phyloP scores from a whole-genome alignment of 2,329 filamentous ascomycete species.

The Penicillium frequentans region DNA sequence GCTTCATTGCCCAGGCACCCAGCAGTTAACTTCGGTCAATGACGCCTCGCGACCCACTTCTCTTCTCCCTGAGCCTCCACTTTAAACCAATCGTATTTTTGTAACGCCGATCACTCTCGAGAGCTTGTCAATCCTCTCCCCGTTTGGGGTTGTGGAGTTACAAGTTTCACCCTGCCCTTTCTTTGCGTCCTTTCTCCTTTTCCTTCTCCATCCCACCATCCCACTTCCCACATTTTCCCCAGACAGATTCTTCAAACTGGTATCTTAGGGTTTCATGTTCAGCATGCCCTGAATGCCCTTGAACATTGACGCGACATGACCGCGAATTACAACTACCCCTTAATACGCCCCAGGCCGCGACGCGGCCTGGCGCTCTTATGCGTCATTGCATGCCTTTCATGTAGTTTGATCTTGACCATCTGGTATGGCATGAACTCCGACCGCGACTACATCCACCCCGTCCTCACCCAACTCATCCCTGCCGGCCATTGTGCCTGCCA shows the following conservation, averaged over 20 bases:
- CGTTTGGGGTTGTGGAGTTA: not conserved
- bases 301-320: constrained; percentile 17
- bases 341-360: constrained; percentile 19
- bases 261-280: not conserved
- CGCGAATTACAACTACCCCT: constrained; percentile 15
- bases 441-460: constrained; percentile 34
- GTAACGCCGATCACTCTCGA: not conserved
- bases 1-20: not conserved
- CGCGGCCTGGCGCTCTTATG: constrained; percentile 23
- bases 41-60: constrained; percentile 1
- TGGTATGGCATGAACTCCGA: constrained; percentile 41
- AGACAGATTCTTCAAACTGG: not conserved
- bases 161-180: not conserved
- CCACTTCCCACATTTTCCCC: not conserved
- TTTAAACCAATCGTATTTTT: not conserved
- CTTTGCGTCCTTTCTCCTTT: not conserved
- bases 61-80: constrained; percentile 2
- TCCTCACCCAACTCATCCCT: constrained; percentile 40
- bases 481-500: constrained; percentile 41
- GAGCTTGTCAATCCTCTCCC: constrained; percentile 2
- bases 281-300: not conserved
- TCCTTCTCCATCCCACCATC: not conserved
- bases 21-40: not conserved
- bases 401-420: constrained; percentile 22
- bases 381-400: constrained; percentile 19